Percentiles rank a stretch among this genome's conserved stretches.
These are phyloP conservation scores for Begonia peltatifolia DNA, from an alignment of 306 rosid genomes.

Conservation along the genomic window DNA sequence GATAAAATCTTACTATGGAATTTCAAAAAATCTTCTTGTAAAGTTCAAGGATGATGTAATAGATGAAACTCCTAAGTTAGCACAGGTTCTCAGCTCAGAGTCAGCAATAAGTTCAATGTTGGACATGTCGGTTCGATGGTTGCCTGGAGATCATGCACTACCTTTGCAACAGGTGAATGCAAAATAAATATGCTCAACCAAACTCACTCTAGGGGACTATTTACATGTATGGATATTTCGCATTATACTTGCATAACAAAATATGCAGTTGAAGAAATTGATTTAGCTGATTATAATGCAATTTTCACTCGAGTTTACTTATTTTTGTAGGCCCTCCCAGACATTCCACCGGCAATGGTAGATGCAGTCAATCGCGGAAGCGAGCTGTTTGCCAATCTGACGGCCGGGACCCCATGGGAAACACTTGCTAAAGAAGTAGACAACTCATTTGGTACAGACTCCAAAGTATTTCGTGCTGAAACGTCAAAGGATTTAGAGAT, in stretches of 20 bases:
- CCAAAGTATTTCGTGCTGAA: slow-evolving; percentile 47
- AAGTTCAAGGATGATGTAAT: slow-evolving; percentile 77
- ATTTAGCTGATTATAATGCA: no score
- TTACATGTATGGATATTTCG: no score
- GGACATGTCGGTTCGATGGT: slow-evolving; percentile 84
- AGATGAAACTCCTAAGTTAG: slow-evolving; percentile 71
- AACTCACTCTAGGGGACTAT: no score
- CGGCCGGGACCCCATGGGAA: slow-evolving; percentile 86
- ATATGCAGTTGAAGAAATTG: no score
- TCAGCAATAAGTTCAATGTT: slow-evolving; percentile 83
- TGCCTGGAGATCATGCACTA: slow-evolving; percentile 88
- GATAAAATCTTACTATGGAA: slow-evolving; percentile 88
- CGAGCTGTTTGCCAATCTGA: slow-evolving; percentile 62
- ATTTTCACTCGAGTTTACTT: not conserved
- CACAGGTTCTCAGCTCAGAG: slow-evolving; percentile 79
- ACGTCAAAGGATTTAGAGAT: slow-evolving; percentile 57
- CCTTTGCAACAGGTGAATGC: slow-evolving; percentile 77
- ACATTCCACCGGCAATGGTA: slow-evolving; percentile 93
- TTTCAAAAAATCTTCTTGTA: slow-evolving; percentile 80
- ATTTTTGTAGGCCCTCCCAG: slow-evolving; percentile 69
- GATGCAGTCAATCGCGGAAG: slow-evolving; percentile 92
- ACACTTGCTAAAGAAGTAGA: slow-evolving; percentile 86
- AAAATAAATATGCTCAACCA: no score
- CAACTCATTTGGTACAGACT: slow-evolving; percentile 63
- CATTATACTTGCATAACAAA: no score